Evolutionary conservation across 2,329 filamentous ascomycete species (phyloP), one percentile per base, ranked within the genome.

Genomic region (Colletotrichum musicola): DNA sequence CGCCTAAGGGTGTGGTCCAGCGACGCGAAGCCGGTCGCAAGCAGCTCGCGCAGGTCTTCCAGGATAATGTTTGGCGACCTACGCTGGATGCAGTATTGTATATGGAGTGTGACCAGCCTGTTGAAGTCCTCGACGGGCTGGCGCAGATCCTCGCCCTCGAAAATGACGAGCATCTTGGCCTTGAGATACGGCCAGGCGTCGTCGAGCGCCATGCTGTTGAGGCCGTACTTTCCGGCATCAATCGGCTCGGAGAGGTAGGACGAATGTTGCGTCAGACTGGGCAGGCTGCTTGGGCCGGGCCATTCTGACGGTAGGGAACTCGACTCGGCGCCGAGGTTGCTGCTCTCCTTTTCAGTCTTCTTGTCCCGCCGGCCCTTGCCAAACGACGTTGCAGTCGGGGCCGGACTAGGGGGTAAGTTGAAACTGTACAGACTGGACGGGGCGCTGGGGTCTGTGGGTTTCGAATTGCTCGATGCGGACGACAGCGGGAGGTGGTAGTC

Each of bases 321-420:
- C 18, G 82, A 80, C 81, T 88, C 86, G 71, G 80, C 89, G 67
- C 90, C 85, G 42, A 89, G 78, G 13, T 82, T 81, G 69, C 77
- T 81, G 6, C 83, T 78, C 64, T 81, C 85, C 72, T 90, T 89
- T 71, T 93, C 91, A 71, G 93, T 91, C 77, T 91, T 92, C 83
- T 95, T 97, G 76, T 97, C 94, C 68, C 92, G 95, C 75, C 96
- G 92, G 3, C 91, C 92, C 80, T 96, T 97, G 44, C 90, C 86
- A 77, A 98, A 97, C 38, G 87, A 84, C 27, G 85, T 86, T 60
- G 84, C 86, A 58, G 85, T 86, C 14, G 90, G 89, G 0, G 87
- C 90, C 1, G 93, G 92, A 69, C 91, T 94, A 7, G 90, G 86
- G 1, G 92, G 92, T 1, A 93, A 80, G 65, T 90, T 92, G 79